These are phyloP conservation scores for Venturiaceae sp. DNA, from an alignment of 2,329 filamentous ascomycete species.

Conservation along the genomic window DNA sequence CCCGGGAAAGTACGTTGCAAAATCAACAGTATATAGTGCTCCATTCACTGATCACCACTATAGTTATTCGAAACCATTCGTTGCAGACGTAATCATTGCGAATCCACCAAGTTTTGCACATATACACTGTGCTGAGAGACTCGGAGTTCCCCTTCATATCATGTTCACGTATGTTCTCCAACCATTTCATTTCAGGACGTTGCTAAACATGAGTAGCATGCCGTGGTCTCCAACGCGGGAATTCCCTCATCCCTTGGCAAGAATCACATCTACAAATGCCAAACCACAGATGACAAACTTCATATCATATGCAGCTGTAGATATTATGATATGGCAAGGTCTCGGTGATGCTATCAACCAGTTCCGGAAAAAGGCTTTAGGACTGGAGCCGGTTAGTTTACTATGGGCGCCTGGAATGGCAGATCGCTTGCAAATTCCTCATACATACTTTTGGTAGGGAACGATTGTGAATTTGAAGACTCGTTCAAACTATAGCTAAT, in stretches of 20 bases:
- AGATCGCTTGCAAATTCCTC: conserved; percentile 81
- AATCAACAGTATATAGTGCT: no score
- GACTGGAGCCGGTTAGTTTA: conserved; percentile 48
- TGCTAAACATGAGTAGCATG: no score
- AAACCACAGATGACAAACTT: conserved; percentile 74
- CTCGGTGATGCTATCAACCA: conserved; percentile 85
- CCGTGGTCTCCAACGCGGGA: conserved; percentile 93
- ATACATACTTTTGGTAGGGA: conserved; percentile 89
- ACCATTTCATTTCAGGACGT: no score
- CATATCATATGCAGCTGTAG: conserved; percentile 63
- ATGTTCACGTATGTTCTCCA: no score
- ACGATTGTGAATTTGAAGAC: no score
- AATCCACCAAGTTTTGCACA: conserved; percentile 45
- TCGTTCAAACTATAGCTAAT: no score
- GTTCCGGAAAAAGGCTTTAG: conserved; percentile 77
- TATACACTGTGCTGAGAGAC: conserved; percentile 91
- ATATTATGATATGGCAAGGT: conserved; percentile 42
- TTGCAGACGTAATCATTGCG: conserved; percentile 45
- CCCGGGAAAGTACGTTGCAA: no score
- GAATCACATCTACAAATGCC: conserved; percentile 86
- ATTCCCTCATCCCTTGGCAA: conserved; percentile 93
- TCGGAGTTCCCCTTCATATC: conserved; percentile 89
- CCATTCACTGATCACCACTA: no score
- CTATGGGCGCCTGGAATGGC: conserved; percentile 86
- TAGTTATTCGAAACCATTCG: conserved; percentile 27